These are phyloP conservation scores for Dissophora ornata DNA, from an alignment of 192 early-diverging fungal species.

Conservation along the genomic window DNA sequence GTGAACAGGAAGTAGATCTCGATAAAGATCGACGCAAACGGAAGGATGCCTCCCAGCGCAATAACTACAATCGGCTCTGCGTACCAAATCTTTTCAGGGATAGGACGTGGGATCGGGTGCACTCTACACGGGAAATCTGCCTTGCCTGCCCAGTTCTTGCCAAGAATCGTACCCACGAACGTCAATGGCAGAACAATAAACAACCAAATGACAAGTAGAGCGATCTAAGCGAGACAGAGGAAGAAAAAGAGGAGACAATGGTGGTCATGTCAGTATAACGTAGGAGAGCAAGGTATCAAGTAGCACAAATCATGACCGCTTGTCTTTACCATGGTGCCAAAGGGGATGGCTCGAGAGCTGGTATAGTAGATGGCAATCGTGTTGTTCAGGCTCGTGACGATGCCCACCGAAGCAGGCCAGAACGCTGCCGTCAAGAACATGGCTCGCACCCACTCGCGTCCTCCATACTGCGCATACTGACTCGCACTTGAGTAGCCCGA, in stretches of 20 bases:
- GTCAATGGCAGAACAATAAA: conserved; percentile 79
- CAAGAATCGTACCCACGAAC: conserved; percentile 76
- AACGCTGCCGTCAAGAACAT: conserved; percentile 75
- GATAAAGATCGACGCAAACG: conserved; percentile 85
- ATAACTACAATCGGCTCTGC: conserved; percentile 72
- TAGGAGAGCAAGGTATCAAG: no score
- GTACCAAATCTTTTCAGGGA: conserved; percentile 82
- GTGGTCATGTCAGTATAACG: neutral
- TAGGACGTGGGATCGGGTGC: conserved; percentile 81
- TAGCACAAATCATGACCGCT: neutral
- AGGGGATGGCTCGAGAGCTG: conserved; percentile 83
- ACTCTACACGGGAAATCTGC: conserved; percentile 81
- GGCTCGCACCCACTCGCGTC: conserved; percentile 73
- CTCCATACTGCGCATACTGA: conserved; percentile 76
- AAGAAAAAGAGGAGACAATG: neutral
- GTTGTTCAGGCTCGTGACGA: conserved; percentile 71
- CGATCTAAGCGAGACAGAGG: conserved; percentile 56
- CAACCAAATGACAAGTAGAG: conserved; percentile 76
- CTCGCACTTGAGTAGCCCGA: conserved; percentile 75
- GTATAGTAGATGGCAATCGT: conserved; percentile 76
- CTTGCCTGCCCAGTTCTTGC: conserved; percentile 68
- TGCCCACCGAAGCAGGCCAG: conserved; percentile 71
- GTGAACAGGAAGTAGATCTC: conserved; percentile 89
- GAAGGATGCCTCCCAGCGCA: conserved; percentile 73
- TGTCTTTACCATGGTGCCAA: conserved; percentile 74